These are phyloP conservation scores for Aspergillus sp. DNA, from an alignment of 2,329 filamentous ascomycete species.

Conservation along the genomic window DNA sequence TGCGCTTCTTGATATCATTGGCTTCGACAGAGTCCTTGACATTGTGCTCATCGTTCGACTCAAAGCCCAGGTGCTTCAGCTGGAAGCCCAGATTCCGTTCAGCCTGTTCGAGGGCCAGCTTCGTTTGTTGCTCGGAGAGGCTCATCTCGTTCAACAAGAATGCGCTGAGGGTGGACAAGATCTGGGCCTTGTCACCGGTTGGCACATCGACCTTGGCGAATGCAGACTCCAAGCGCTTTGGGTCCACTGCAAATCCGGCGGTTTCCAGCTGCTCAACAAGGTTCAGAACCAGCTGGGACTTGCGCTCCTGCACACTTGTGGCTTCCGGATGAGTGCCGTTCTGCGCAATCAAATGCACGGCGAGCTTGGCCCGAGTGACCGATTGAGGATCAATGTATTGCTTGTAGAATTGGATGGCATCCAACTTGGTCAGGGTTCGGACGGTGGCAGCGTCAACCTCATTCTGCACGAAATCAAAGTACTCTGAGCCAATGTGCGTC, in stretches of 20 bases:
- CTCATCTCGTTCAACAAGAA: conserved; percentile 45
- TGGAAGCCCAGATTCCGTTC: conserved; percentile 43
- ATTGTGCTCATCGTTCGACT: conserved; percentile 27
- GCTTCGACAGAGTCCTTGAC: conserved; percentile 18
- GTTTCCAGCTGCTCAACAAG: conserved; percentile 43
- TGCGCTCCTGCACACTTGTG: conserved; percentile 36
- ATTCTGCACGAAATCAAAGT: conserved; percentile 81
- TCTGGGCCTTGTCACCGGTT: conserved; percentile 42
- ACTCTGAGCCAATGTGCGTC: conserved; percentile 76
- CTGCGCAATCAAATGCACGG: conserved; percentile 76
- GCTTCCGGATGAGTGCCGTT: conserved; percentile 40
- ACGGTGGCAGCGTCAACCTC: conserved; percentile 71
- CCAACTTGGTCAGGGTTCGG: conserved; percentile 65
- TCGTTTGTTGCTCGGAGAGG: conserved; percentile 45
- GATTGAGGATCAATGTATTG: conserved; percentile 71
- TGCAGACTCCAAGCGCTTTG: conserved; percentile 34
- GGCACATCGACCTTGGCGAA: conserved; percentile 43
- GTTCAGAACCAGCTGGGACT: conserved; percentile 36
- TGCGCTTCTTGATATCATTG: conserved; percentile 16
- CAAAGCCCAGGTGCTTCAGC: conserved; percentile 39
- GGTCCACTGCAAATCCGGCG: conserved; percentile 41
- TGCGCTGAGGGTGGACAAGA: conserved; percentile 45
- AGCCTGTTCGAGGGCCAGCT: conserved; percentile 44
- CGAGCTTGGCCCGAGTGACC: conserved; percentile 67
- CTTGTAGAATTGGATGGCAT: conserved; percentile 73